phyloP scores from a whole-genome alignment of 1,284 basidiomycete species.

The Lentinus polychrous region DNA sequence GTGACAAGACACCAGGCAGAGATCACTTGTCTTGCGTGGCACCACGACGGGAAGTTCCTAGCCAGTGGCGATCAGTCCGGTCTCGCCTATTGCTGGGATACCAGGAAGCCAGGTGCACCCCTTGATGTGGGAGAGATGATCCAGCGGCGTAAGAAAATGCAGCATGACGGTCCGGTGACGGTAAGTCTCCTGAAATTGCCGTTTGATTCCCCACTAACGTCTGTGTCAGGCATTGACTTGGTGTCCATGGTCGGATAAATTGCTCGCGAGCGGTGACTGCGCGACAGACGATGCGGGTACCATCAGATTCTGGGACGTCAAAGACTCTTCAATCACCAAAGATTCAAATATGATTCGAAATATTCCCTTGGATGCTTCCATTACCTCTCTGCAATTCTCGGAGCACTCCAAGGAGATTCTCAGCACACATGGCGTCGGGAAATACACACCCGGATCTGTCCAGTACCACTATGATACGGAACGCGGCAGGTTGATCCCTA shows the following conservation, averaged over 20 bases:
- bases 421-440: conserved; percentile 64
- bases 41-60: conserved; percentile 37
- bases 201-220: conserved; percentile 7
- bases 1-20: conserved; percentile 43
- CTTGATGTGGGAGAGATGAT: conserved; percentile 49
- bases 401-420: conserved; percentile 14
- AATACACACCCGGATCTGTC: conserved; percentile 2
- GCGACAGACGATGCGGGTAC: conserved; percentile 53
- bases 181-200: conserved; percentile 12
- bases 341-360: conserved; percentile 42
- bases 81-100: conserved; percentile 47
- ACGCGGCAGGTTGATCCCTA: neutral
- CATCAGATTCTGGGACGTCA: conserved; percentile 73
- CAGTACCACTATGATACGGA: conserved; percentile 5
- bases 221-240: conserved; percentile 71
- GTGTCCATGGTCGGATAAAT: conserved; percentile 85
- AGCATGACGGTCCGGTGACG: conserved; percentile 24
- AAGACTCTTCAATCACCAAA: conserved; percentile 21
- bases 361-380: conserved; percentile 57
- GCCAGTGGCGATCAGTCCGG: conserved; percentile 50
- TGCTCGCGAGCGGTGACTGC: conserved; percentile 82
- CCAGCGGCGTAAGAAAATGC: conserved; percentile 42
- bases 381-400: conserved; percentile 63
- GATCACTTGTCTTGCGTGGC: conserved; percentile 44
- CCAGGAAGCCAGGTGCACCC: conserved; percentile 34